These are phyloP conservation scores for Ogataea siamensis DNA, from an alignment of 805 yeast species.

Conservation along the genomic window DNA sequence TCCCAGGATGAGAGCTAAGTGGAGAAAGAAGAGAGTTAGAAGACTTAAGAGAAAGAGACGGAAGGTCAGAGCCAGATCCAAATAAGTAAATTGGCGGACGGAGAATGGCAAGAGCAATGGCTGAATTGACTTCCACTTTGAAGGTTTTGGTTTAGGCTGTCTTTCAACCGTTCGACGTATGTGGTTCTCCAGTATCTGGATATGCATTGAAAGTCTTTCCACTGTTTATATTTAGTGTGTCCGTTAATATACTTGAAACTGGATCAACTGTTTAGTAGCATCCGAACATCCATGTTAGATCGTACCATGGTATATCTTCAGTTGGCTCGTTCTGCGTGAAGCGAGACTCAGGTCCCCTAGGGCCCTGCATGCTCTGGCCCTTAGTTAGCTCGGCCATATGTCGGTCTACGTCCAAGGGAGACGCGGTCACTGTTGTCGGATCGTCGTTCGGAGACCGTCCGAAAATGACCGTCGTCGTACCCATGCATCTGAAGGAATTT, in stretches of 20 bases:
- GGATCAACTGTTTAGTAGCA: slow-evolving; percentile 16
- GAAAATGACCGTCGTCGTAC: slow-evolving; percentile 7
- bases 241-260: slow-evolving; percentile 20
- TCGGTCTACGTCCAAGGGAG: slow-evolving; percentile 19
- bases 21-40: slow-evolving; percentile 99
- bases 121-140: slow-evolving; percentile 5
- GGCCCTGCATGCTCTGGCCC: neutral
- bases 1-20: slow-evolving; percentile 82
- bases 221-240: slow-evolving; percentile 17
- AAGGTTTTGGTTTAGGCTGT: slow-evolving; percentile 3
- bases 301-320: slow-evolving; percentile 14
- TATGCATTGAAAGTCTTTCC: slow-evolving; percentile 11
- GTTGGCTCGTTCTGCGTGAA: slow-evolving; percentile 3
- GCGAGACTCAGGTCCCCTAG: neutral
- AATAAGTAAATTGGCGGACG: slow-evolving; percentile 53
- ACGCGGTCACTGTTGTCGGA: slow-evolving; percentile 11
- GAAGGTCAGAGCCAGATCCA: slow-evolving; percentile 99
- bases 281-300: slow-evolving; percentile 17
- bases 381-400: slow-evolving; percentile 16
- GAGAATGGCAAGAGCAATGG: slow-evolving; percentile 13
- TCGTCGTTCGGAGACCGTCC: slow-evolving; percentile 1
- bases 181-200: slow-evolving; percentile 10
- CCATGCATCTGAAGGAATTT: slow-evolving; percentile 17
- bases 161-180: slow-evolving; percentile 4
- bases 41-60: slow-evolving; percentile 99